phyloP scores from a whole-genome alignment of 1,139 yeast species.

The Protomyces lactucae-debilis region DNA sequence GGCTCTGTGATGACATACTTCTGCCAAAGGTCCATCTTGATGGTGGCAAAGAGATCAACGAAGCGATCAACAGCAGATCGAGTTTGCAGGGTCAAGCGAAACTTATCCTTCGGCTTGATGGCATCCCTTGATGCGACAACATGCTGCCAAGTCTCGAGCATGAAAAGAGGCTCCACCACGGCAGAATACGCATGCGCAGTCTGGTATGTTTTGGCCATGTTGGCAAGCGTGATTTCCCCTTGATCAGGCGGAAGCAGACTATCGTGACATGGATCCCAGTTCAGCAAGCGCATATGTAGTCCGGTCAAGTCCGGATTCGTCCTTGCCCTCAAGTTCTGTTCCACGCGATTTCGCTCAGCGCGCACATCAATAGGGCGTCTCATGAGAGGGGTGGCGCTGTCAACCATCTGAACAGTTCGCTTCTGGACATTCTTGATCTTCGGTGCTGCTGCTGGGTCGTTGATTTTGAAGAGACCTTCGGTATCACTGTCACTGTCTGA shows the following conservation, averaged over 20 bases:
- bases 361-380: slow-evolving; percentile 34
- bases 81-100: slow-evolving; percentile 67
- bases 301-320: slow-evolving; percentile 74
- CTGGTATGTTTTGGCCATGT: slow-evolving; percentile 48
- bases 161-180: slow-evolving; percentile 69
- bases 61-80: slow-evolving; percentile 80
- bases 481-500: slow-evolving; percentile 31
- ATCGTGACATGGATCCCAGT: slow-evolving; percentile 67
- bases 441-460: slow-evolving; percentile 17
- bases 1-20: slow-evolving; percentile 63
- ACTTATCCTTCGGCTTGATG: slow-evolving; percentile 51
- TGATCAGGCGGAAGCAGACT: slow-evolving; percentile 55
- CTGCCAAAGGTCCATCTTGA: slow-evolving; percentile 50
- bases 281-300: slow-evolving; percentile 60
- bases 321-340: slow-evolving; percentile 72
- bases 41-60: slow-evolving; percentile 80
- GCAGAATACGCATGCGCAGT: slow-evolving; percentile 60
- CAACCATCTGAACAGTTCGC: slow-evolving; percentile 16
- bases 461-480: slow-evolving; percentile 34
- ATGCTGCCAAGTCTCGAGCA: slow-evolving; percentile 93
- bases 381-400: slow-evolving; percentile 27
- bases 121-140: slow-evolving; percentile 68
- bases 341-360: slow-evolving; percentile 53
- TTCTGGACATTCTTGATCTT: slow-evolving; percentile 10
- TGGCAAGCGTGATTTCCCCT: slow-evolving; percentile 39